A percentile compares a stretch with the other conserved stretches of the same genome.
phyloP scores from a whole-genome alignment of 371 early-diverging fungal species.

The Coemansia sp. region DNA sequence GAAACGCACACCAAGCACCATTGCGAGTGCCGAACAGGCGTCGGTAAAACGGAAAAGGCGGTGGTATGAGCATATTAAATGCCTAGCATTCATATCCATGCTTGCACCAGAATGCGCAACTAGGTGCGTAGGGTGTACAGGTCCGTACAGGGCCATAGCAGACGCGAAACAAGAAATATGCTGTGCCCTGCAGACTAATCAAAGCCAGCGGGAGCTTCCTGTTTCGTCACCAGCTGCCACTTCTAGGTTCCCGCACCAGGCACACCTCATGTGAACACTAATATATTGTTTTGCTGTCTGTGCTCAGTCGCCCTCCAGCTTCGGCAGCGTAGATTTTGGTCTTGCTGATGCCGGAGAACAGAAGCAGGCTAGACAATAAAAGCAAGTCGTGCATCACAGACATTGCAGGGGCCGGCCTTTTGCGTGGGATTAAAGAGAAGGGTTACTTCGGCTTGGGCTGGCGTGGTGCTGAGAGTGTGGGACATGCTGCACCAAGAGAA shows the following conservation, averaged over 20 bases:
- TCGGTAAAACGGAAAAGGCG: background rate
- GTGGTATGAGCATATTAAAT: background rate
- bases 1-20: background rate
- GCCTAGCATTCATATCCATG: background rate
- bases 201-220: background rate
- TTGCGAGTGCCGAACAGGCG: too few species aligned
- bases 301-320: background rate
- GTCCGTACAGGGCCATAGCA: background rate
- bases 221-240: conserved; percentile 11
- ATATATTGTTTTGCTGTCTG: background rate
- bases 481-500: background rate
- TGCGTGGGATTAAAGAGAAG: conserved; percentile 4
- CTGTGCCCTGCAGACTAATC: background rate
- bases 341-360: conserved; percentile 1
- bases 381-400: conserved; percentile 10
- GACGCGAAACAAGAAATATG: background rate
- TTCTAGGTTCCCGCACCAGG: conserved; percentile 10
- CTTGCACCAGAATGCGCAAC: background rate
- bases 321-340: background rate
- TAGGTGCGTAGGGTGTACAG: background rate
- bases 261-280: conserved; percentile 13
- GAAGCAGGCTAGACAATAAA: conserved; percentile 10
- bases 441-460: background rate
- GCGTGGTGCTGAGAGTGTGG: conserved; percentile 5
- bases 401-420: background rate